Conservation (phyloP, 2,329 filamentous ascomycete genomes). For the Claviceps sp. region DNA sequence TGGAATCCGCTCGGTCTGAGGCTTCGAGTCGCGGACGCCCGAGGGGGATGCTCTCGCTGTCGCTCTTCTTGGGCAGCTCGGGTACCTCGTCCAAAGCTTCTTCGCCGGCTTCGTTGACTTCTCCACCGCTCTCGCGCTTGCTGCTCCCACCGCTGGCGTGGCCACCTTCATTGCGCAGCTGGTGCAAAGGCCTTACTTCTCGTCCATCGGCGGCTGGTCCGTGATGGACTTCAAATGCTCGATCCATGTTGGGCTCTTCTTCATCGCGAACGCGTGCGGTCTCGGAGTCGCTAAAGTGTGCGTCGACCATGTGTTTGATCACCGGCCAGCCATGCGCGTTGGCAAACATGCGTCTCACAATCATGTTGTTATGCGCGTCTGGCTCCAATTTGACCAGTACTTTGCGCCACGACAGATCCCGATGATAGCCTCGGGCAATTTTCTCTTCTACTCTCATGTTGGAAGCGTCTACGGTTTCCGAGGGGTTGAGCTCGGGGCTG, state of each 20-base stretch:
- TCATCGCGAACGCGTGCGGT: slow-evolving; percentile 52
- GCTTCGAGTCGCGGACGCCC: slow-evolving; percentile 6
- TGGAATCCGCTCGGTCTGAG: slow-evolving; percentile 33
- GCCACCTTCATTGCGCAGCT: slow-evolving; percentile 7
- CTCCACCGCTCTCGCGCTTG: slow-evolving; percentile 11
- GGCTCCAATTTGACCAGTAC: slow-evolving; percentile 91
- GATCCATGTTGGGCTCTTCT: slow-evolving; percentile 51
- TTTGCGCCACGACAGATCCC: slow-evolving; percentile 86
- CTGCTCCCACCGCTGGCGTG: slow-evolving; percentile 6
- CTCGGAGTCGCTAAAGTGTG: slow-evolving; percentile 70
- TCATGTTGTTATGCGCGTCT: slow-evolving; percentile 96
- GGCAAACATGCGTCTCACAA: slow-evolving; percentile 89
- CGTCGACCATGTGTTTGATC: slow-evolving; percentile 84
- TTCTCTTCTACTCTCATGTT: slow-evolving; percentile 92
- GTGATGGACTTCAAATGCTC: slow-evolving; percentile 47
- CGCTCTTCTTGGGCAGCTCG: slow-evolving; percentile 25
- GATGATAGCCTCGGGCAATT: slow-evolving; percentile 90
- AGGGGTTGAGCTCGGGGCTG: slow-evolving; percentile 27
- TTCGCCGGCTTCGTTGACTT: slow-evolving; percentile 11
- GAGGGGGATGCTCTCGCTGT: slow-evolving; percentile 11
- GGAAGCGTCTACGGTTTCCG: slow-evolving; percentile 39
- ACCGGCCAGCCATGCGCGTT: slow-evolving; percentile 98
- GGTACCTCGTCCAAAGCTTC: slow-evolving; percentile 32
- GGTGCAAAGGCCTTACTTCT: slow-evolving; percentile 38
- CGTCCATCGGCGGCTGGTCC: slow-evolving; percentile 49